Percentiles rank a stretch among this genome's conserved stretches.
phyloP scores from a whole-genome alignment of 169 alveolate genomes.

The Babesia bovis region DNA sequence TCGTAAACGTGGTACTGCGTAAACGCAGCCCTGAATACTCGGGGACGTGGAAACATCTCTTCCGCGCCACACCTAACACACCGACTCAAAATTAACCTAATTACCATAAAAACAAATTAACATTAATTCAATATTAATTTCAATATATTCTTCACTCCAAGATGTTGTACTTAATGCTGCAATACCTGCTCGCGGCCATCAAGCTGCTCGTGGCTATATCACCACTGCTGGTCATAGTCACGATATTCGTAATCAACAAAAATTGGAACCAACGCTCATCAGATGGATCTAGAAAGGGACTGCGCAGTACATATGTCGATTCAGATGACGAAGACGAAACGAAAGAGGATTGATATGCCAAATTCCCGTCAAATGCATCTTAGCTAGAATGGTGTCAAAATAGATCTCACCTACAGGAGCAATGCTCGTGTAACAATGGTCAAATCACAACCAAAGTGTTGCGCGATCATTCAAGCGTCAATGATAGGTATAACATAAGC shows the following conservation, averaged over 20 bases:
- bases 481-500: too few species aligned
- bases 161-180: slow-evolving; percentile 6
- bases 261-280: slow-evolving; percentile 52
- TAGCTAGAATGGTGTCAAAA: too few species aligned
- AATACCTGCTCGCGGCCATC: slow-evolving; percentile 26
- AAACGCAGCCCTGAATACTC: slow-evolving; percentile 41
- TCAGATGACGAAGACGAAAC: slow-evolving; percentile 38
- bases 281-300: slow-evolving; percentile 5
- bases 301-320: slow-evolving; percentile 7
- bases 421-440: too few species aligned
- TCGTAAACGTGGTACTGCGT: slow-evolving; percentile 30
- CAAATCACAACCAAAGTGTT: too few species aligned
- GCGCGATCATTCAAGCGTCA: too few species aligned
- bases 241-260: slow-evolving; percentile 55
- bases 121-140: not conserved
- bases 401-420: too few species aligned
- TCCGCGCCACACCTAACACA: slow-evolving; percentile 12
- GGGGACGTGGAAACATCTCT: slow-evolving; percentile 49
- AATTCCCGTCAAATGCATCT: not conserved
- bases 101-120: not conserved
- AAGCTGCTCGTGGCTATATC: slow-evolving; percentile 54
- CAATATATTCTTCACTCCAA: not conserved
- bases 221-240: slow-evolving; percentile 55
- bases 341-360: slow-evolving; percentile 38
- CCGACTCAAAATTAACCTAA: slow-evolving; percentile 1